Conservation (phyloP, 331 rosid genomes). For the Arachis monticola region DNA sequence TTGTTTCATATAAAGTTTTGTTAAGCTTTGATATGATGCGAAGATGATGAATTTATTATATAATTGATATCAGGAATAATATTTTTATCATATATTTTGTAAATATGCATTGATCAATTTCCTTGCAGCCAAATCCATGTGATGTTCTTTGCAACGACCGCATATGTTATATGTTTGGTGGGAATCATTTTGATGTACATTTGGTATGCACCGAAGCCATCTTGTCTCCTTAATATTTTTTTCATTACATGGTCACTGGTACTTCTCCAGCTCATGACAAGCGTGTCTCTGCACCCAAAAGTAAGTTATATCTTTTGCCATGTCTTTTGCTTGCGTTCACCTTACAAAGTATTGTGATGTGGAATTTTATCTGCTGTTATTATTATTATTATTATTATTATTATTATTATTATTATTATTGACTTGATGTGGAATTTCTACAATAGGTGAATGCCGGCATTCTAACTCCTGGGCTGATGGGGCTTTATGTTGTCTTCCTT, state of each 20-base stretch:
- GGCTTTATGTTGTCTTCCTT: constrained; percentile 90
- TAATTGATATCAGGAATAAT: constrained; percentile 22
- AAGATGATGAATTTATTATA: constrained; percentile 33
- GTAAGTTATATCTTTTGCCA: constrained; percentile 48
- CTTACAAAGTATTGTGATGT: constrained; percentile 23
- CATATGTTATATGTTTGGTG: constrained; percentile 73
- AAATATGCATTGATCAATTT: constrained; percentile 34
- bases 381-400: too few relatives aligned
- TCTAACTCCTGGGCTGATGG: constrained; percentile 95
- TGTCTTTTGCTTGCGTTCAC: constrained; percentile 34
- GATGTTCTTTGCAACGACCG: constrained; percentile 68
- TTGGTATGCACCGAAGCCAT: constrained; percentile 85
- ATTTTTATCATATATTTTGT: constrained; percentile 6
- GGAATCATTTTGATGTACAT: constrained; percentile 91
- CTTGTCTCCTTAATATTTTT: constrained; percentile 89
- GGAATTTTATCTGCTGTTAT: background rate
- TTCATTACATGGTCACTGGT: constrained; percentile 84
- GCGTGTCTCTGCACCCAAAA: constrained; percentile 88
- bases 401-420: background rate
- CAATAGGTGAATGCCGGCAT: constrained; percentile 89
- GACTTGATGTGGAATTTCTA: constrained; percentile 29
- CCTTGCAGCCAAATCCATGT: constrained; percentile 77
- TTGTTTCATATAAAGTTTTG: constrained; percentile 10
- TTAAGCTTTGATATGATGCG: constrained; percentile 16
- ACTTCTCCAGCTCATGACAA: constrained; percentile 90